Conservation (phyloP, 1,139 yeast species). For the Suhomyces bolitotheri region DNA sequence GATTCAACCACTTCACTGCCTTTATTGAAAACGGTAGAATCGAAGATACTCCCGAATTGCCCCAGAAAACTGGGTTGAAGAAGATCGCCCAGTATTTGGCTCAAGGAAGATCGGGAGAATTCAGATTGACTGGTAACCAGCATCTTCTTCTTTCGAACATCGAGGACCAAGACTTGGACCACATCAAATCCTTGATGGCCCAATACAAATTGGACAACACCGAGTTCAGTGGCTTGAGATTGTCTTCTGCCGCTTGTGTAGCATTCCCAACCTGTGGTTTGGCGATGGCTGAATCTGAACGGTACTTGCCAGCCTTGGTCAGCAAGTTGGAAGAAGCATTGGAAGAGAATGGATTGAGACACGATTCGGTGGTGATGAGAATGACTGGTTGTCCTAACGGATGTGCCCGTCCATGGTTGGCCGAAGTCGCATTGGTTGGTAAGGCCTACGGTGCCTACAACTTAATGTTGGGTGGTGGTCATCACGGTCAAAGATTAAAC, state of each 20-base stretch:
- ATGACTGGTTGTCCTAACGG: slow-evolving; percentile 99
- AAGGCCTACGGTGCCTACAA: slow-evolving; percentile 93
- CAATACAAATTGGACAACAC: slow-evolving; percentile 84
- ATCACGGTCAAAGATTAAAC: slow-evolving; percentile 89
- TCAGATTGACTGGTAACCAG: slow-evolving; percentile 95
- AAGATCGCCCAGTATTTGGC: slow-evolving; percentile 71
- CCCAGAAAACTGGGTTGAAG: slow-evolving; percentile 84
- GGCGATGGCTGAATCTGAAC: slow-evolving; percentile 98
- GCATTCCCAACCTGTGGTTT: slow-evolving; percentile 99
- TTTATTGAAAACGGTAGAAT: slow-evolving; percentile 97
- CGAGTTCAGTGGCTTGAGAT: slow-evolving; percentile 78
- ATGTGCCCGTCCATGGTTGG: slow-evolving; percentile 98
- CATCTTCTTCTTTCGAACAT: slow-evolving; percentile 79
- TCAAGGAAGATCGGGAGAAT: slow-evolving; percentile 64
- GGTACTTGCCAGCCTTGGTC: slow-evolving; percentile 84
- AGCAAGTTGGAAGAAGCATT: slow-evolving; percentile 78
- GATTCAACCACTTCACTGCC: slow-evolving; percentile 86
- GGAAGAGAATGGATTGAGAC: slow-evolving; percentile 91
- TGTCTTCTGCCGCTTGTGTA: slow-evolving; percentile 95
- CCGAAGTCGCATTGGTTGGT: slow-evolving; percentile 94
- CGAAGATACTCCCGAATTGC: slow-evolving; percentile 86
- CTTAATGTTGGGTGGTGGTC: slow-evolving; percentile 95
- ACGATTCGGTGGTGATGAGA: slow-evolving; percentile 93
- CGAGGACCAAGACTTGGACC: slow-evolving; percentile 63
- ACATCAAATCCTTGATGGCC: slow-evolving; percentile 62